Evolutionary conservation across 495 filamentous ascomycete genomes (phyloP), one percentile per base, ranked within the genome.

Genomic region (Sordaria brevicollis): DNA sequence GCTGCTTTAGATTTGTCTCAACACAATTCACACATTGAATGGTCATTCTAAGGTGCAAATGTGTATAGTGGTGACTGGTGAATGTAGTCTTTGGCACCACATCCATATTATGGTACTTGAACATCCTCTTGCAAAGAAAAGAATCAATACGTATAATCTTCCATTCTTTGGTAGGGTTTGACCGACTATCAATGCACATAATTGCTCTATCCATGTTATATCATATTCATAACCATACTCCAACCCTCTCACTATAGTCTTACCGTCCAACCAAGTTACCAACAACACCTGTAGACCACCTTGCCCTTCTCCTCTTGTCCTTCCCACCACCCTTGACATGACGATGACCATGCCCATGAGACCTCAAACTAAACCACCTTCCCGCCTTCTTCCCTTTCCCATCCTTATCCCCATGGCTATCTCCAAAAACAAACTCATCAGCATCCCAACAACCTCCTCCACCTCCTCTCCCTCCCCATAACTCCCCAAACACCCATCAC

Each of bases 401-500:
- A 54, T 10, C 10, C 43, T 13, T 5, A 54, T 10, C 10, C 43
- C 21, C 0, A 13, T 25, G 13, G 6, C 49, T 21, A 54, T 54
- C 43, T 11, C 49, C 49, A 29, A 15, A 31, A 31, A 57, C 11
- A 57, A 7, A 57, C 49, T 15, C 5, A 31, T 57, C 49, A 21
- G 49, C 49, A 57, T 57, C 21, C 49, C 49, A 57, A 57, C 31
- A 57, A 57, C 49, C 0, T 57, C 49, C 19, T 31, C 49, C 21
- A 57, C 49, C 49, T 57, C 49, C 5, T 5, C 8, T 15, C 7
- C 21, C 25, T 57, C 25, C 0, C 49, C 49, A 57, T 6, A 0
- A 0, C 49, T 15, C 25, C 49, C 19, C n/a, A 36, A 2, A 15
- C 67, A 71, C 68, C 67, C 75, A 72, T 36, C 74, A 74, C 49